Evolutionary conservation across 495 filamentous ascomycete genomes (phyloP).

Genomic region (Wilcoxina mikolae): DNA sequence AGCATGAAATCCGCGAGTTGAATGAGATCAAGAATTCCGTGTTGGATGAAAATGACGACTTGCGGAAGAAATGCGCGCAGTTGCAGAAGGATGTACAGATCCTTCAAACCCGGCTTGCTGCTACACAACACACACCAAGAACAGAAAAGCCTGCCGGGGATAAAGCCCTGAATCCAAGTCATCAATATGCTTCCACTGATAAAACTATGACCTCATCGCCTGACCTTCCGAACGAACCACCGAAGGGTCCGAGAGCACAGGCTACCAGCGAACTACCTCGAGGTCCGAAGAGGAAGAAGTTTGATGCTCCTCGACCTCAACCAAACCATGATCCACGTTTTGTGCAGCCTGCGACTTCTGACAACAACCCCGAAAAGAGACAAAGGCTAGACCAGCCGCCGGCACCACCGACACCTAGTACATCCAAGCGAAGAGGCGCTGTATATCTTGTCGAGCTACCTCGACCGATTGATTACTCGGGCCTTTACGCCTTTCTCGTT

Average conservation of each 20-base stretch:
- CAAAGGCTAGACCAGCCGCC: not conserved
- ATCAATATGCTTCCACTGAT: no score
- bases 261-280: not conserved
- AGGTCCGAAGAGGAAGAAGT: not conserved
- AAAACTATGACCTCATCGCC: no score
- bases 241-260: not conserved
- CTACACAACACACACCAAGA: not conserved
- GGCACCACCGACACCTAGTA: not conserved
- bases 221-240: not conserved
- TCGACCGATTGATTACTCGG: not conserved
- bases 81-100: not conserved
- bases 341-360: not conserved
- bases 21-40: not conserved
- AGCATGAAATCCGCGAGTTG: not conserved
- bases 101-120: not conserved
- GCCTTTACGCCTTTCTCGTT: not conserved
- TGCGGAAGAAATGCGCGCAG: not conserved
- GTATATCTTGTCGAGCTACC: not conserved
- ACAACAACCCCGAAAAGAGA: not conserved
- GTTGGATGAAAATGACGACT: not conserved
- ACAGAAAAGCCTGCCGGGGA: no score
- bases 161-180: no score
- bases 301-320: not conserved
- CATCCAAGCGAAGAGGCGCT: slow-evolving; percentile 1
- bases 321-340: not conserved